Conservation (phyloP, 768 basidiomycete species). For the Lepiota subincarnata region DNA sequence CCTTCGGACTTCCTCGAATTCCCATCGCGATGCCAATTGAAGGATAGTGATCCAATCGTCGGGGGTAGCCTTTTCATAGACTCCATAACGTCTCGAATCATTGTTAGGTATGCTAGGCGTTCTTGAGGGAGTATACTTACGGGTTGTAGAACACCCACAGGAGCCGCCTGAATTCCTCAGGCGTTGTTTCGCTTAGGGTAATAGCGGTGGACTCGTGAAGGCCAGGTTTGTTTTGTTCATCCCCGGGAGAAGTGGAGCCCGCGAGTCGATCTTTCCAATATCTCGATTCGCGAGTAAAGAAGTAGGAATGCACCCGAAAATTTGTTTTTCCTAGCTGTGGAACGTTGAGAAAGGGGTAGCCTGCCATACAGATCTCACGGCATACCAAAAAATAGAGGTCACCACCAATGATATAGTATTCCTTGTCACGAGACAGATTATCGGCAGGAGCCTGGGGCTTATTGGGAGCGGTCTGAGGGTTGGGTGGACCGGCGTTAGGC, state of each 20-base stretch:
- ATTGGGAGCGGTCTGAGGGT: too few species aligned
- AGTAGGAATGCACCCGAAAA: conserved; percentile 50
- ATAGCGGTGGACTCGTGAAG: conserved; percentile 31
- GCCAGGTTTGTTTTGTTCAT: conserved; percentile 22
- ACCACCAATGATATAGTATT: not conserved
- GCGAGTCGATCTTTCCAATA: conserved; percentile 35
- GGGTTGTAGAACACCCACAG: conserved; percentile 63
- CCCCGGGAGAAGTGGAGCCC: conserved; percentile 20
- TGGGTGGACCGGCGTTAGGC: too few species aligned
- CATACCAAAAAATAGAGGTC: conserved; percentile 21
- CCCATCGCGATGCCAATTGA: conserved; percentile 52
- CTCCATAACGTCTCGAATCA: conserved; percentile 46
- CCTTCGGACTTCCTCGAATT: conserved; percentile 49
- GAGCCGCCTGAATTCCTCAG: conserved; percentile 49
- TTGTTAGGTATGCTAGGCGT: conserved; percentile 13
- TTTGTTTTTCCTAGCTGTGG: conserved; percentile 39
- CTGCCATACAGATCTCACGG: not conserved
- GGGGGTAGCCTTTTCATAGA: conserved; percentile 42
- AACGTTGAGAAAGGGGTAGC: not conserved
- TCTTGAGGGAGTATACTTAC: conserved; percentile 29
- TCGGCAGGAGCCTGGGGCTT: not conserved
- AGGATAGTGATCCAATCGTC: conserved; percentile 60
- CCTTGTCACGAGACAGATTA: conserved; percentile 20
- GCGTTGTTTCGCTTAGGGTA: conserved; percentile 34
- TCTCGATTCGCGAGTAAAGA: conserved; percentile 49